Percentiles rank a stretch among this genome's conserved stretches.
Evolutionary conservation across 805 yeast species (phyloP).

Genomic region (Wickerhamiella allomyrinae): DNA sequence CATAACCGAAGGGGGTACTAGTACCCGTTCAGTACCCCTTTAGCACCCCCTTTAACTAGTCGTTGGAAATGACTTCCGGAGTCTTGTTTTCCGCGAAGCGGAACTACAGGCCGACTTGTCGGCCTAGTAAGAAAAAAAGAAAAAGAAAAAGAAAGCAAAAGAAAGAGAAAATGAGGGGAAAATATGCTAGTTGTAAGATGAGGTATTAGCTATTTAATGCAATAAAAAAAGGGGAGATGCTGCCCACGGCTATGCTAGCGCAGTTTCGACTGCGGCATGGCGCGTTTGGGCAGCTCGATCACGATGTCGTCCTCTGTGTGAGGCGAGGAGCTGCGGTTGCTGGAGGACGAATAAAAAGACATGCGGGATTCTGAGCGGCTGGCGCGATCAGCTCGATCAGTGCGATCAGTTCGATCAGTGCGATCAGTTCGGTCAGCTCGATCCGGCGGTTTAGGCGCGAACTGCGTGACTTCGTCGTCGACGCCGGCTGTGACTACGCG

Average conservation of each 20-base stretch:
- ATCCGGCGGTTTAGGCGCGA: not conserved
- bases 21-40: too few species aligned
- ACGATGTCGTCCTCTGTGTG: conserved; percentile 3
- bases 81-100: too few species aligned
- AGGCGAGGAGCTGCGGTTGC: not conserved
- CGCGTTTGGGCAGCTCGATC: conserved; percentile 11
- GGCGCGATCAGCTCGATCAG: not conserved
- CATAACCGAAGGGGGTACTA: too few species aligned
- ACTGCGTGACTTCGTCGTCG: conserved; percentile 8
- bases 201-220: too few species aligned
- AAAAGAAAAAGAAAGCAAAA: too few species aligned
- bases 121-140: too few species aligned
- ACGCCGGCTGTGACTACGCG: conserved; percentile 16
- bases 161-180: too few species aligned
- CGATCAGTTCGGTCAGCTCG: not conserved
- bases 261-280: conserved; percentile 11
- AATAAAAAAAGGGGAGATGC: conserved; percentile 5
- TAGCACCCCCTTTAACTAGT: too few species aligned
- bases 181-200: too few species aligned
- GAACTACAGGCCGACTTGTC: too few species aligned
- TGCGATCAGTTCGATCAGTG: not conserved
- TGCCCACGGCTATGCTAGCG: too few species aligned
- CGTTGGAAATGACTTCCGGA: too few species aligned
- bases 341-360: not conserved
- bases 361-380: not conserved